phyloP scores from a whole-genome alignment of 2,329 filamentous ascomycete species.

The Aspergillus felis region DNA sequence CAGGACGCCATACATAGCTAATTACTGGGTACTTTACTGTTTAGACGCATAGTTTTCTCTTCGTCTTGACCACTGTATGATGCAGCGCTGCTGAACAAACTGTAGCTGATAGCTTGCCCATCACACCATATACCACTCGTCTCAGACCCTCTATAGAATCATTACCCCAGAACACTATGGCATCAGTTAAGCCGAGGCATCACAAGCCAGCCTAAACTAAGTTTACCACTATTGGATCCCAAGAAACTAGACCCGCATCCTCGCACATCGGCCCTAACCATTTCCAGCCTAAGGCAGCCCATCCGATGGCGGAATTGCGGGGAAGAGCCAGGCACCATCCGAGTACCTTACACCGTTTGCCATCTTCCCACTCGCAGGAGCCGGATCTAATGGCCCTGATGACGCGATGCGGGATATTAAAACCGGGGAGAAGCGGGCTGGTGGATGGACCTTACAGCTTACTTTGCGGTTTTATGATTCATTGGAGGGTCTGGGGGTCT shows the following conservation, averaged over 20 bases:
- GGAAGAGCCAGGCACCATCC: background rate
- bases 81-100: no score
- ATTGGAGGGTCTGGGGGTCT: background rate
- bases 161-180: background rate
- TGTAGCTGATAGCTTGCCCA: background rate
- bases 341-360: background rate
- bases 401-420: background rate
- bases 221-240: background rate
- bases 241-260: background rate
- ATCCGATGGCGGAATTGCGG: background rate
- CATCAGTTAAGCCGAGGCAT: conserved; percentile 2
- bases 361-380: background rate
- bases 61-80: background rate
- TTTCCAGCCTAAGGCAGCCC: background rate
- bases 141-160: background rate
- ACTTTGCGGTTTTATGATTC: background rate
- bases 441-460: background rate
- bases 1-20: background rate
- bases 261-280: background rate
- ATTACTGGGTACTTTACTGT: background rate
- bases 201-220: conserved; percentile 5
- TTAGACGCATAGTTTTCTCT: background rate
- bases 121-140: background rate
- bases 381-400: background rate
- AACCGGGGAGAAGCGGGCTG: background rate